These are phyloP conservation scores for Termitomyces sp. DNA, from an alignment of 768 basidiomycete species.

Conservation along the genomic window DNA sequence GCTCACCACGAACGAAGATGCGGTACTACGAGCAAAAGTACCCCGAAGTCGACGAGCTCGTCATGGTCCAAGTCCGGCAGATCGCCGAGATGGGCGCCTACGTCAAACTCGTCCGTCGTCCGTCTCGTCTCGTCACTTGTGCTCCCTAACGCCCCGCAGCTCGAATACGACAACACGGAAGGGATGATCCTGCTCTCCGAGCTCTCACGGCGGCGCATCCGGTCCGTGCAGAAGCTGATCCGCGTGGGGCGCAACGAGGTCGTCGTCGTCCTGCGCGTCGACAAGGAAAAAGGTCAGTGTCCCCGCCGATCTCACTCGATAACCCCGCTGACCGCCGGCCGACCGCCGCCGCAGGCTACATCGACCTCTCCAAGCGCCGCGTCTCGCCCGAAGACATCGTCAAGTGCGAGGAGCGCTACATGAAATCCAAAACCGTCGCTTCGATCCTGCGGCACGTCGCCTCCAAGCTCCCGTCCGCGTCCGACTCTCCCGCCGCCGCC, in stretches of 20 bases:
- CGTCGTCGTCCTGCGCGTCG: slow-evolving; percentile 95
- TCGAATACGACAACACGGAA: slow-evolving; percentile 98
- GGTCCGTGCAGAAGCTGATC: slow-evolving; percentile 97
- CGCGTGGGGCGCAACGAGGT: slow-evolving; percentile 97
- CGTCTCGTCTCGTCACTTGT: background rate
- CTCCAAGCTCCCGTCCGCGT: slow-evolving; percentile 68
- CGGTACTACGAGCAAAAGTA: slow-evolving; percentile 92
- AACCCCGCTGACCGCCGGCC: no score
- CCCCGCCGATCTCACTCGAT: background rate
- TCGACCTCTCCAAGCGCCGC: slow-evolving; percentile 96
- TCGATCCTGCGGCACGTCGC: slow-evolving; percentile 91
- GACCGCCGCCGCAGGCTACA: slow-evolving; percentile 69
- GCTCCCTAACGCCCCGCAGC: slow-evolving; percentile 39
- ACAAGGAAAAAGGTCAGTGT: slow-evolving; percentile 92
- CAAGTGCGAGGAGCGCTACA: slow-evolving; percentile 63
- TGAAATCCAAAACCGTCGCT: slow-evolving; percentile 86
- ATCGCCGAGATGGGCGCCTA: slow-evolving; percentile 99
- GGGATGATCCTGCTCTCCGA: slow-evolving; percentile 99
- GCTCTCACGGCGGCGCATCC: slow-evolving; percentile 91
- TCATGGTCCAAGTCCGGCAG: slow-evolving; percentile 99
- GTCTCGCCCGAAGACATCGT: slow-evolving; percentile 97
- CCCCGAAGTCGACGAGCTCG: slow-evolving; percentile 95
- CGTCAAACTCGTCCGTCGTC: slow-evolving; percentile 83
- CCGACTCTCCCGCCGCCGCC: slow-evolving; percentile 17
- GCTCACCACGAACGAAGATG: no score